Evolutionary conservation across 2,329 filamentous ascomycete genomes (phyloP), one percentile per base, ranked within the genome.

Genomic region (Hymenoscyphus fraxineus): DNA sequence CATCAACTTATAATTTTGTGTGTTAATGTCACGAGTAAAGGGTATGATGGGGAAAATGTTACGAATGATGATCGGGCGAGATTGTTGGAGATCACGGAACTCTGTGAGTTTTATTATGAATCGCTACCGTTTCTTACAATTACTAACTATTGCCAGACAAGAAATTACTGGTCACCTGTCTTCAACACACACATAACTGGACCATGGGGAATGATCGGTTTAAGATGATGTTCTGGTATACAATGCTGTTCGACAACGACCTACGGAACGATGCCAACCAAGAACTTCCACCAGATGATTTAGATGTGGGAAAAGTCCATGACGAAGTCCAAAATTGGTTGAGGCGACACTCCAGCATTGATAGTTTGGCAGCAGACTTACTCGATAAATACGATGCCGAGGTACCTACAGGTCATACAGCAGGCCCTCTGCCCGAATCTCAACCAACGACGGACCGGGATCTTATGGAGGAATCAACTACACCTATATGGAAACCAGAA

Each of bases 151-250:
- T 66, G 60, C 41, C 66, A 88, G 85, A 86, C 74, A 89, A 89
- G 69, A 88, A 88, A 71, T 77, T 89, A 1, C 78, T 89, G 1
- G 86, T 89, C 1, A 88, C 86, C 0, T 85, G 84, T 2, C 76
- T 89, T 13, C 87, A 89, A 70, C 86, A 89, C 73, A 84, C 85
- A 1, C 86, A 89, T 69, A 89, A 89, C 73, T 88, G 87, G 85
- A 87, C 85, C 0, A 86, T 86, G 63, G 88, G 88, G 66, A 87
- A 89, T 70, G 86, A 89, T 71, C 79, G 87, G 41, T 88, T 88
- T 75, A 89, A 89, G 73, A 89, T 88, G 85, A 81, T 83, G 0
- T 89, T 89, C 66, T 89, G 87, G 86, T 85, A 84, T 63, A 84
- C 86, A 62, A 84, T 88, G 35, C 76, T 89, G 7, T 88, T 88